Evolutionary conservation across 441 rosid genomes (phyloP), one percentile per base, ranked within the genome.

Genomic region (Adansonia madagascariensis): DNA sequence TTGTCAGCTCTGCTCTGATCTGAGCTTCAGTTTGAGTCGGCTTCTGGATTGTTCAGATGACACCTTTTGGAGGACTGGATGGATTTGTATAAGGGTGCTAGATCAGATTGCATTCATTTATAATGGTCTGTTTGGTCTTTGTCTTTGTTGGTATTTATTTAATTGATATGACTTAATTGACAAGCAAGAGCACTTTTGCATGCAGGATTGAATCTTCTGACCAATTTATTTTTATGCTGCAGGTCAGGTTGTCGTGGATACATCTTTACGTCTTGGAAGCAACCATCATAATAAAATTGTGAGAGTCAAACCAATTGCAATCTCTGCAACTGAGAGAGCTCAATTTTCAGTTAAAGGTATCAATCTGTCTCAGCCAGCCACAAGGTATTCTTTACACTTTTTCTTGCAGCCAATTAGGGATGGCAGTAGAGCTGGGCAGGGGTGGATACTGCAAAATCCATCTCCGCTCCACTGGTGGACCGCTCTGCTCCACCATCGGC

Each of bases 31-130:
- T 79, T 84, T 96, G 87, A 88, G 86, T 84, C 90, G 89, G 83
- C 98, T 96, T 83, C 84, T 94, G 69, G 90, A 91, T 80, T 85
- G 82, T 71, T 88, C 98, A 3, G 88, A 91, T 81, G 91, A 91
- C 80, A 72, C 84, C 70, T 88, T 96, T 77, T 96, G 99, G 99
- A 89, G 86, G 77, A 80, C 78, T 78, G 99, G 99, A 81, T 96
- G 98, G 99, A 83, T 89, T 81, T 91, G 86, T 80, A 69, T 89
- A 49, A 85, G 90, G 82, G 85, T 87, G 81, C 97, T 88, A 79
- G 89, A 92, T 85, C 98, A 92, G 76, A 82, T 94, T 74, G 98
- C 98, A 62, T 87, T 96, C 80, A 80, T 88, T 61, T 83, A 81
- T 82, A 76, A 96, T 80, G 98, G 99, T 96, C 44, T 75, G 89